Base-by-base conservation (phyloP, 352 stramenopile genomes). In the Halophytophthora polymorphica region DNA sequence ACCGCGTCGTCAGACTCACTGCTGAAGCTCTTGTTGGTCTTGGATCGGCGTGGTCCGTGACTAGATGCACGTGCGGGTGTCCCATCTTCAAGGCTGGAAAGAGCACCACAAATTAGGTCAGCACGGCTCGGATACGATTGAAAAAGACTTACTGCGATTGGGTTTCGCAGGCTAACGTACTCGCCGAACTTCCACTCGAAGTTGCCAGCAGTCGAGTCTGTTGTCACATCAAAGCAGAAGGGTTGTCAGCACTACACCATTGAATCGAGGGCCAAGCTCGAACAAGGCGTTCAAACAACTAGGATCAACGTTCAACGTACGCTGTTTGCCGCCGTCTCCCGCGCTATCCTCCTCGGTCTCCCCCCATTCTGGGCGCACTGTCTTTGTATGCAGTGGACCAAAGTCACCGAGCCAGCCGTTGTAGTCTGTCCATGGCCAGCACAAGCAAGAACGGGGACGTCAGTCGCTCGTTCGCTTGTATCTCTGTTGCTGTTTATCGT, bases 361-460 rank as follows among this genome's bases (percentile, higher is more conserved):
- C 37, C 61, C 61, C 68, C 77, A 88, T 15, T 69, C 64, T 7
- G 70, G 70, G 2, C 67, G 66, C 36, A 91, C 74, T 17, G 76
- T 89, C 50, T 80, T 88, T 3, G 83, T 91, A 40, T 91, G 83
- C 39, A 74, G 58, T 3, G 76, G 73, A 2, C 83, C 80, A 43
- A 83, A 91, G 62, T 91, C 78, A 11, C 80, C 78, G 2, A 93
- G 48, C 78, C 83, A 93, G 7, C 77, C 74, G 21, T 83, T 82
- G 63, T 83, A 90, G 35, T 68, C 79, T 90, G 31, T 17, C 17
- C 2, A 55, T 10, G 8, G 28, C 12, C 58, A 15, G 45, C 18
- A 18, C 8, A 7, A 7, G 33, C 21, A 7, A 42, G 22, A 29
- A 49, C 15, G 8, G 15, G 6, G 25, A 2, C 7, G 12, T 29